Base-by-base conservation (phyloP, 352 stramenopile genomes). In the Globisporangium uncinulatum region DNA sequence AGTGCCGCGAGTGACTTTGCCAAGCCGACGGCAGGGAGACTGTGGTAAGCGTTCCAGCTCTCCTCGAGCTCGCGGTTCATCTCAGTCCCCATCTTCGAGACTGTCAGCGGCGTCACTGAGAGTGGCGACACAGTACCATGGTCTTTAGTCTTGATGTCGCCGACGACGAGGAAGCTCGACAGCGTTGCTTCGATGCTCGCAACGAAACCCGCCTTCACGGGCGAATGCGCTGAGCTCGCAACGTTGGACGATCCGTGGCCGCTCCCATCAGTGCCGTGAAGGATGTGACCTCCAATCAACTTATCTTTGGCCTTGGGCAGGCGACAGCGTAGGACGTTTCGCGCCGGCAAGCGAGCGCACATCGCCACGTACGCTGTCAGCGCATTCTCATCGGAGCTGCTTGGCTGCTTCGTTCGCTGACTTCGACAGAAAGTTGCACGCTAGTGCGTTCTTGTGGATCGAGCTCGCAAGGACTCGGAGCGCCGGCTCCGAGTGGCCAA, bases 21-120 rank as follows among this genome's bases (percentile, higher is more conserved):
- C 17, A 78, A 34, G n/a, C 49, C 6, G 0, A 24, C 17, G 9
- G 67, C 21, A 4, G 49, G 6, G 14, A 77, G 53, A 0, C 31
- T 51, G 36, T 83, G 69, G 39, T 78, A 71, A 7, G 56, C 61
- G 1, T 61, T 14, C 73, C 75, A 88, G 47, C 71, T 88, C 4
- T 65, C 29, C 54, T 66, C 47, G 6, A 88, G 36, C 24, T 82
- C 73, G 2, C 51, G 42, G n/a, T 77, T 50, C 73, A 88, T 82
- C 1, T 34, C 53, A 9, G 39, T 57, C 2, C 73, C 61, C 59
- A 81, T 73, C 1, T 43, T 49, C 46, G 76, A 70, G 4, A 17
- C 55, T 31, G 51, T 60, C 4, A 48, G 44, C 4, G n/a, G 54
- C 2, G 55, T 52, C 29, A 86, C 44, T 4, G 71, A 69, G 2